A percentile compares a stretch with the other conserved stretches of the same genome.
These are phyloP conservation scores for Peziza echinospora DNA, from an alignment of 495 filamentous ascomycete genomes.

Conservation along the genomic window DNA sequence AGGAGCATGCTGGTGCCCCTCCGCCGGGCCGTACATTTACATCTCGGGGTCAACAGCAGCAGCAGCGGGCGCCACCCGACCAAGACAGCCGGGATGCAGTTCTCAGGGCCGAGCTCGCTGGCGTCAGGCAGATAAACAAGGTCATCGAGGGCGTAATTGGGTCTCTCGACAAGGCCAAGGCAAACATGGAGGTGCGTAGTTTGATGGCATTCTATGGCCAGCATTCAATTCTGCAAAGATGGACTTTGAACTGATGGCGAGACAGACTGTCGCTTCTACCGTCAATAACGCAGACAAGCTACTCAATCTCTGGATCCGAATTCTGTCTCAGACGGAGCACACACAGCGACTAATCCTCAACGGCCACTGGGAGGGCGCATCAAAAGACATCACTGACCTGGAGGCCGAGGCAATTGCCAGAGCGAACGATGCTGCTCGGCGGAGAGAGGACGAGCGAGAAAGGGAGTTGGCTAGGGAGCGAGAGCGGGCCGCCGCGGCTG, in stretches of 20 bases:
- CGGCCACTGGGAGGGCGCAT: constrained; percentile 72
- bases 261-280: constrained; percentile 62
- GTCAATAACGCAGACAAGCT: constrained; percentile 75
- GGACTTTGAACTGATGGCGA: constrained; percentile 4
- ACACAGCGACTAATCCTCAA: constrained; percentile 83
- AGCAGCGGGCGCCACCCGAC: constrained; percentile 8
- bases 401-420: constrained; percentile 52
- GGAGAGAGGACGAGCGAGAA: constrained; percentile 50
- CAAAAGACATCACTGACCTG: constrained; percentile 56
- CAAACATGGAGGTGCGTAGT: constrained; percentile 67
- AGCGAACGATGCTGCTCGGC: constrained; percentile 52
- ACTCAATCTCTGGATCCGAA: constrained; percentile 89
- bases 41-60: not conserved
- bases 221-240: too few species aligned
- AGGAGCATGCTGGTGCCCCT: constrained; percentile 28
- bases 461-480: constrained; percentile 47
- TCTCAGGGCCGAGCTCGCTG: constrained; percentile 56
- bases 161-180: constrained; percentile 57
- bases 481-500: constrained; percentile 40
- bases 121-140: constrained; percentile 63
- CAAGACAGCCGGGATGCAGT: constrained; percentile 51
- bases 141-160: constrained; percentile 66
- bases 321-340: constrained; percentile 89
- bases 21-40: constrained; percentile 3
- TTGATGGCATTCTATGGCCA: not conserved